Evolutionary conservation across 2,329 filamentous ascomycete species (phyloP), one percentile per base, ranked within the genome.

Genomic region (Xylaria sp.): DNA sequence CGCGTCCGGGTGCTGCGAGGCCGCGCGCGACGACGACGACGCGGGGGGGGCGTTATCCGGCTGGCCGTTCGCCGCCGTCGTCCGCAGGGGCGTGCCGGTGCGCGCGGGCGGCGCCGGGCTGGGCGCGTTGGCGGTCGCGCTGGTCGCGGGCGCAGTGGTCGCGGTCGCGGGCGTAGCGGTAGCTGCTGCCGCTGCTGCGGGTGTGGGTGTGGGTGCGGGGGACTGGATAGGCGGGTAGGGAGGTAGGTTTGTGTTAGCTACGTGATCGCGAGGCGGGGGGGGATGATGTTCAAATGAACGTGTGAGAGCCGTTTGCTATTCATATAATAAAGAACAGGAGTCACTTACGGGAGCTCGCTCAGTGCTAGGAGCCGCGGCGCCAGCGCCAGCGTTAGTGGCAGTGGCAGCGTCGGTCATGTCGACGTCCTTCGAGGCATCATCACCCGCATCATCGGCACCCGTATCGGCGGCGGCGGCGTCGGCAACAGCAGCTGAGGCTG

Each of bases 1-100:
- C 4, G 76, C 61, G 56, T 86, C 83, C 2, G 83, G 82, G 54
- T 84, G 81, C 43, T 76, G 78, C 24, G 83, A 86, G 7, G 80
- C 76, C 8, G 83, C 81, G 62, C 84, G 76, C 34, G 82, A 85
- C 7, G 58, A 75, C 72, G n/a, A n/a, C n/a, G n/a, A n/a, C n/a
- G n/a, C n/a, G n/a, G n/a, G n/a, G n/a, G n/a, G n/a, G n/a, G n/a
- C n/a, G n/a, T 53, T 74, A 70, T 50, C 74, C 73, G 59, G 76
- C 44, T 64, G 63, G 48, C 64, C 63, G 51, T 67, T 66, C 34
- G 40, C 66, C 34, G 40, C 66, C 57, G 69, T 72, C 4, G 62
- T 67, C 47, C 76, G 75, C 21, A 69, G 70, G 4, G 77, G 80
- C 16, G 83, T 85, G 54, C 77, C 76, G 38, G 73, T 81, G 52